These are phyloP conservation scores for Camellia japonica DNA, from an alignment of 148 eudicot genomes.

Conservation along the genomic window DNA sequence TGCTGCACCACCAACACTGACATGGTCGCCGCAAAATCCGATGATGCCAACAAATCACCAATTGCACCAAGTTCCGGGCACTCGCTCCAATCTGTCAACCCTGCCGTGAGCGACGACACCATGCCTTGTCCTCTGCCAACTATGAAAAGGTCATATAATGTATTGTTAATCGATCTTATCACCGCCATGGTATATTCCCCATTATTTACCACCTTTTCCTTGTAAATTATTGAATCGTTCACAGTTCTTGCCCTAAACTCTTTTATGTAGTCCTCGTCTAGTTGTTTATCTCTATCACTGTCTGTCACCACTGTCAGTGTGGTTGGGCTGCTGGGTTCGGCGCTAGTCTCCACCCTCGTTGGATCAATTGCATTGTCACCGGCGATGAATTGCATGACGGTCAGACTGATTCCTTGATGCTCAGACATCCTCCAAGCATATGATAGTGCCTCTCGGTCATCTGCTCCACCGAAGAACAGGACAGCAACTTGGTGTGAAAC, in stretches of 20 bases:
- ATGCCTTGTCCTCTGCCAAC: conserved; percentile 81
- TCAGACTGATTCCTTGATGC: conserved; percentile 10
- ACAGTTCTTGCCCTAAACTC: conserved; percentile 49
- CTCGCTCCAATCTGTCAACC: conserved; percentile 95
- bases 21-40: conserved; percentile 63
- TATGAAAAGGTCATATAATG: conserved; percentile 57
- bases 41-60: conserved; percentile 78
- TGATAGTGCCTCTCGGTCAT: conserved; percentile 30
- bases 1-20: conserved; percentile 76
- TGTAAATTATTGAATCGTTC: conserved; percentile 38
- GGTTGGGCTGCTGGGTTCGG: conserved; percentile 35
- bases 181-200: conserved; percentile 79
- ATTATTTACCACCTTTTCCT: conserved; percentile 51
- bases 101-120: conserved; percentile 68
- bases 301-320: conserved; percentile 48
- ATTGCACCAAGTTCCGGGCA: conserved; percentile 92
- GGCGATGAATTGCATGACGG: conserved; percentile 45
- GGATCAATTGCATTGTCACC: conserved; percentile 39
- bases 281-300: conserved; percentile 48
- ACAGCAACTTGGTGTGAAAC: conserved; percentile 17
- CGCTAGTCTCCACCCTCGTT: conserved; percentile 23
- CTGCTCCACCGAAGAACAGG: conserved; percentile 38
- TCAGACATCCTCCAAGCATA: conserved; percentile 27
- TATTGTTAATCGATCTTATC: conserved; percentile 55
- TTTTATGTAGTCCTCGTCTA: conserved; percentile 57